Evolutionary conservation across 2,329 filamentous ascomycete species (phyloP).

Genomic region (Nannizzia gypsea): DNA sequence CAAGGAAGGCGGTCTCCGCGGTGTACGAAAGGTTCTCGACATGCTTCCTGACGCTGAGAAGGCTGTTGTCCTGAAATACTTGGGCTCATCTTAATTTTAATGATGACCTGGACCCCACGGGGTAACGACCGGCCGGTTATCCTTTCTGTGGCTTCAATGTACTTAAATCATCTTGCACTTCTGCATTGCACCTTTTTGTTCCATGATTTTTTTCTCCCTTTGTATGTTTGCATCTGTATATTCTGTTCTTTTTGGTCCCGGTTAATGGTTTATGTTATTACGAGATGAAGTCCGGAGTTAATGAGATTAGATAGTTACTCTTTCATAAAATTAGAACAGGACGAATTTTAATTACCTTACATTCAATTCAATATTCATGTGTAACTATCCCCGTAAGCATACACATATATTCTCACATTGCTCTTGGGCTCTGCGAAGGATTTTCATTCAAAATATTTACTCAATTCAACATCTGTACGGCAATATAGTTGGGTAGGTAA

Average conservation of each 20-base stretch:
- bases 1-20: conserved; percentile 63
- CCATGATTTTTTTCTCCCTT: not conserved
- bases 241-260: not conserved
- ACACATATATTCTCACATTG: no score
- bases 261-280: not conserved
- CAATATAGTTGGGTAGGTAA: no score
- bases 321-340: not conserved
- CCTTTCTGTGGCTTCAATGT: not conserved
- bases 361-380: not conserved
- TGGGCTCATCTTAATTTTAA: conserved; percentile 17
- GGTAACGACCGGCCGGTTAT: not conserved
- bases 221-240: not conserved
- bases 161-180: not conserved
- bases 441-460: no score
- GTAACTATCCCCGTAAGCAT: no score
- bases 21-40: conserved; percentile 71
- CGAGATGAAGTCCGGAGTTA: not conserved
- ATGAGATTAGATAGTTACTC: not conserved
- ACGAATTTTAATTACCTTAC: not conserved
- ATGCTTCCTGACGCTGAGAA: conserved; percentile 82
- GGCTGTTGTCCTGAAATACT: conserved; percentile 60
- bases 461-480: no score
- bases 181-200: not conserved
- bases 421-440: no score
- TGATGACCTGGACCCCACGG: not conserved